A percentile compares a stretch with the other conserved stretches of the same genome.
Evolutionary conservation across 2,329 filamentous ascomycete genomes (phyloP).

Genomic region (Aspergillus sp.): DNA sequence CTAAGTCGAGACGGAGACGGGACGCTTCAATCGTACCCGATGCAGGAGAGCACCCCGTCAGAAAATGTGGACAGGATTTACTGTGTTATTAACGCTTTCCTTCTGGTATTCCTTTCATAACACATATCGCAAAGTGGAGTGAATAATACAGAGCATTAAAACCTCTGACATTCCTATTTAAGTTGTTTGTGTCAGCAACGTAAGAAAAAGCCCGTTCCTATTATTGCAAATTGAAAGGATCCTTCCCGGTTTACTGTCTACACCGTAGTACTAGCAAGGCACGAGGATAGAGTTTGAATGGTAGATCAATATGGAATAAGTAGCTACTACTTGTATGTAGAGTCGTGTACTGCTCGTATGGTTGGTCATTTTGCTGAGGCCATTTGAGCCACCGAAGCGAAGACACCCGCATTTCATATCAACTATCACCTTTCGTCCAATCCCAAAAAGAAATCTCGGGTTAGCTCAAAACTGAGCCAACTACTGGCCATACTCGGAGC

Average conservation of each 20-base stretch:
- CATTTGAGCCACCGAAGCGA: neutral
- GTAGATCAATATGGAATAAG: neutral
- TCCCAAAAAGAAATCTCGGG: constrained; percentile 76
- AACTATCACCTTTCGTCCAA: constrained; percentile 41
- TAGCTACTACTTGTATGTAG: neutral
- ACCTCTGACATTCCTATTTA: too few species aligned
- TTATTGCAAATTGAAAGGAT: neutral
- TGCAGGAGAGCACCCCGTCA: too few species aligned
- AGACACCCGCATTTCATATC: neutral
- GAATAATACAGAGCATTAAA: too few species aligned
- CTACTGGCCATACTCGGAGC: constrained; percentile 98
- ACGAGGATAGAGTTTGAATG: neutral
- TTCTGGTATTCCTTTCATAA: too few species aligned
- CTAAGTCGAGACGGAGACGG: too few species aligned
- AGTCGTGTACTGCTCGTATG: neutral
- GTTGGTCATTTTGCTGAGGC: neutral
- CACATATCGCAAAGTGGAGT: too few species aligned
- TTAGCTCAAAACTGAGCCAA: constrained; percentile 96
- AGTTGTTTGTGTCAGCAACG: neutral
- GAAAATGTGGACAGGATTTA: too few species aligned
- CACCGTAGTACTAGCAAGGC: neutral
- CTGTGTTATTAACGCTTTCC: too few species aligned
- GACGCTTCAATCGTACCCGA: too few species aligned
- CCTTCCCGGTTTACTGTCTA: neutral
- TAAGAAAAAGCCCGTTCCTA: neutral